Percentiles rank a stretch among this genome's conserved stretches.
phyloP scores from a whole-genome alignment of 306 rosid species.

The Psophocarpus tetragonolobus region DNA sequence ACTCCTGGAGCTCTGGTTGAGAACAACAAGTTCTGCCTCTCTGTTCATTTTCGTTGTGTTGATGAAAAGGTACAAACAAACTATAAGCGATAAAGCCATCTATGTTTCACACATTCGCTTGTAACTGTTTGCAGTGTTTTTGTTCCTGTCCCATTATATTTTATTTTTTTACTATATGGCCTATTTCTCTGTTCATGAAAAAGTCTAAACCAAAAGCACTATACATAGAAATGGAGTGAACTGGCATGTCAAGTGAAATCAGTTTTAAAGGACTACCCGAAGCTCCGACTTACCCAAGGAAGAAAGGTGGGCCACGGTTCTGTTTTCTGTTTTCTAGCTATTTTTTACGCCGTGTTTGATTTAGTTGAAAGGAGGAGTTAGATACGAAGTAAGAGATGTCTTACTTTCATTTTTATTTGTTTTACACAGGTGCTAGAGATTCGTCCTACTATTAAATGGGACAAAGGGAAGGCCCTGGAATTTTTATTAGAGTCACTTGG shows the following conservation, averaged over 20 bases:
- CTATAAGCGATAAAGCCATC: not conserved
- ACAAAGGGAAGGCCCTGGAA: conserved; percentile 88
- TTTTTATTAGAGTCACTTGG: conserved; percentile 85
- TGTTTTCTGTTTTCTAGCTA: not conserved
- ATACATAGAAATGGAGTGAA: conserved; percentile 73
- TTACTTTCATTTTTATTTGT: conserved; percentile 32
- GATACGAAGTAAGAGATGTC: not conserved
- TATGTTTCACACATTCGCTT: not conserved
- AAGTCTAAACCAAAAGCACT: conserved; percentile 23
- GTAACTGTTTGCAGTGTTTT: not conserved
- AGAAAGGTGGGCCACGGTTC: conserved; percentile 63
- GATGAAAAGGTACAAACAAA: conserved; percentile 66
- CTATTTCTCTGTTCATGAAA: not conserved
- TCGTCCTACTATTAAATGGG: conserved; percentile 92
- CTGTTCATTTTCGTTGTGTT: conserved; percentile 88
- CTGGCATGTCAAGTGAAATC: conserved; percentile 68
- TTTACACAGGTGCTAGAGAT: conserved; percentile 71
- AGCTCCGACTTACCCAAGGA: conserved; percentile 77
- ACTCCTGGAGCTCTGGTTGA: conserved; percentile 79
- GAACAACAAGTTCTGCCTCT: conserved; percentile 77
- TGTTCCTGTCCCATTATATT: not conserved
- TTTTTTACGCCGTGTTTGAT: not conserved
- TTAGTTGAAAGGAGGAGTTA: not conserved
- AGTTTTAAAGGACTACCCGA: conserved; percentile 67
- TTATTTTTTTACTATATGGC: not conserved